Evolutionary conservation across 1,284 basidiomycete genomes (phyloP), one percentile per base, ranked within the genome.

Genomic region (Neotropicomus parvogracilis): DNA sequence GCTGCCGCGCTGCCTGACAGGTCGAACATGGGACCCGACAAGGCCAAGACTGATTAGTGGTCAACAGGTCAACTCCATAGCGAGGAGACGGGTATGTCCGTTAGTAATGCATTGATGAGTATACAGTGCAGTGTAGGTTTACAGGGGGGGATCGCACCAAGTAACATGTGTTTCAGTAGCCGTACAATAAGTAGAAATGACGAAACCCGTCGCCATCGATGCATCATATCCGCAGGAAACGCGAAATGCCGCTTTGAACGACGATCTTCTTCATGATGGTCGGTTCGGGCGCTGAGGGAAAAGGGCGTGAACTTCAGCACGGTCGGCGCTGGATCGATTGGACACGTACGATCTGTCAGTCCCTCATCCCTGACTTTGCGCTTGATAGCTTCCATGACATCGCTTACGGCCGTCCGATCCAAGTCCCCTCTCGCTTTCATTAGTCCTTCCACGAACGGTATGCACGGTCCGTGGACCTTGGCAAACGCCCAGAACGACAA

Each of bases 401-500:
- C 92, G 57, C 73, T 85, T n/a, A 88, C 88, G 11, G 84, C 81
- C 1, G 85, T 81, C 32, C 91, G 81, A 69, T 98, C 95, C 47
- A 98, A 73, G 69, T 99, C 95, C 54, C 90, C 89, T 40, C 97
- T 78, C 7, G 89, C 85, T 64, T 86, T 90, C 79, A 98, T 88
- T 40, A 98, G 59, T 4, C 85, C 80, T 65, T 99, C 95, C 21
- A 97, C 85, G 63, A 98, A 99, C 3, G 81, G 76, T 28, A 98
- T 77, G 58, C 95, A 95, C 12, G 95, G 92, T 3, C 97, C 95
- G 66, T 97, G 90, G 14, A 88, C 81, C 62, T 94, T 92, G n/a
- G 95, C 95, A 68, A 99, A 99, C 11, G 83, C 80, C 90, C 91
- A 93, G 68, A 87, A 98, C 19, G 95, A 95, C 52, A 99, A 73